Conservation (phyloP, 805 yeast genomes). For the Yarrowia bubula region DNA sequence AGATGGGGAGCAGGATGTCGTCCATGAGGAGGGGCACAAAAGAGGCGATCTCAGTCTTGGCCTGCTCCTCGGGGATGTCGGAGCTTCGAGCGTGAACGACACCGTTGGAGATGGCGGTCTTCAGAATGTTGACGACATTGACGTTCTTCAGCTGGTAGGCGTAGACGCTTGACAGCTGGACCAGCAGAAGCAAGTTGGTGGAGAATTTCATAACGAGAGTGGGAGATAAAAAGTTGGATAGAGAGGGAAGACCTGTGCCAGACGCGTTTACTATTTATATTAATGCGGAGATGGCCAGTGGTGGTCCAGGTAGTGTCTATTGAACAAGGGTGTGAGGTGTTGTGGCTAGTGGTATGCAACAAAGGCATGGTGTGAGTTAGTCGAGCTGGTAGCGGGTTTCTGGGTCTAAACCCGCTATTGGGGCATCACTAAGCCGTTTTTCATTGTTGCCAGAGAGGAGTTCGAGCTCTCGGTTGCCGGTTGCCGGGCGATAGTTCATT, state of each 20-base stretch:
- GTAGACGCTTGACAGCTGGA: background rate
- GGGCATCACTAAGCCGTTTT: no score
- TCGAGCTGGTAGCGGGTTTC: no score
- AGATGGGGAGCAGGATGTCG: conserved; percentile 1
- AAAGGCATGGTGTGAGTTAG: background rate
- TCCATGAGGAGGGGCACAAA: conserved; percentile 7
- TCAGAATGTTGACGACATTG: background rate
- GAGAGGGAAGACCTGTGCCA: no score
- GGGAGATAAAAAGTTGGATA: background rate
- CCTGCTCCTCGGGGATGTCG: background rate
- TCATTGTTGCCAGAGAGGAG: no score
- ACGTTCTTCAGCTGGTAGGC: background rate
- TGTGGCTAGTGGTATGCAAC: background rate
- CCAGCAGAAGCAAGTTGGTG: background rate
- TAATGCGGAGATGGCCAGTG: background rate
- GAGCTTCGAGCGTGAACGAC: background rate
- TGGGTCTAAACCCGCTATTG: no score
- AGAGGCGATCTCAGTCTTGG: background rate
- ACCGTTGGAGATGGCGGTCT: conserved; percentile 12
- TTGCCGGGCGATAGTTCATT: no score
- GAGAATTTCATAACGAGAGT: conserved; percentile 10
- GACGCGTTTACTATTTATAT: background rate
- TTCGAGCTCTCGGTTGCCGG: no score
- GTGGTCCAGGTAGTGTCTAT: background rate
- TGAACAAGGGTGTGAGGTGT: no score